Conservation (phyloP, 1,284 basidiomycete species). For the Chondrostereum purpureum region DNA sequence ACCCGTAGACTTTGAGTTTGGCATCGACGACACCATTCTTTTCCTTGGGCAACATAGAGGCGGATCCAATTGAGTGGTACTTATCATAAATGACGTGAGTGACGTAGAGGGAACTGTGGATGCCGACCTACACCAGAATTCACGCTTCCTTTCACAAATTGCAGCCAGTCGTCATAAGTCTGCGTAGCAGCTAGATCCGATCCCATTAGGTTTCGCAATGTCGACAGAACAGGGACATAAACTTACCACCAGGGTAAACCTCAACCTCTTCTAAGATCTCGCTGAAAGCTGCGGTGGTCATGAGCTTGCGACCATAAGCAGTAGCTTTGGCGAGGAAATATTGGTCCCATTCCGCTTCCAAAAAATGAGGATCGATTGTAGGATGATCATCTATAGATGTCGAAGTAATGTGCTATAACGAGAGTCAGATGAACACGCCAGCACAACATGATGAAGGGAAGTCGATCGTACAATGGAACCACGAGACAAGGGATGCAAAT, state of each 20-base stretch:
- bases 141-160: constrained; percentile 1
- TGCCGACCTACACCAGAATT: constrained; percentile 1
- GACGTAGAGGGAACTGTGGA: too few relatives aligned
- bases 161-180: constrained; percentile 1
- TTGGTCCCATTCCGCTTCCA: constrained; percentile 23
- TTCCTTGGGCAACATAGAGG: neutral
- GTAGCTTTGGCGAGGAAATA: constrained; percentile 22
- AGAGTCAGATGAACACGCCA: neutral
- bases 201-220: neutral
- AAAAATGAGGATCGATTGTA: constrained; percentile 26
- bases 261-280: constrained; percentile 20
- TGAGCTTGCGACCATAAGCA: constrained; percentile 22
- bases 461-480: constrained; percentile 24
- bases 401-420: constrained; percentile 20
- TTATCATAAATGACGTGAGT: neutral
- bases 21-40: neutral
- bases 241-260: constrained; percentile 17
- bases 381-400: constrained; percentile 28
- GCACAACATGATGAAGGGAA: neutral
- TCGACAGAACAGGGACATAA: neutral
- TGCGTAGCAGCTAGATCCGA: neutral
- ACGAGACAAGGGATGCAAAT: constrained; percentile 29
- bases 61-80: neutral
- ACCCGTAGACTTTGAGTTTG: constrained; percentile 5
- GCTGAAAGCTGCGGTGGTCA: constrained; percentile 19